Conservation (phyloP, 2,329 filamentous ascomycete species). For the Fusarium begoniae region DNA sequence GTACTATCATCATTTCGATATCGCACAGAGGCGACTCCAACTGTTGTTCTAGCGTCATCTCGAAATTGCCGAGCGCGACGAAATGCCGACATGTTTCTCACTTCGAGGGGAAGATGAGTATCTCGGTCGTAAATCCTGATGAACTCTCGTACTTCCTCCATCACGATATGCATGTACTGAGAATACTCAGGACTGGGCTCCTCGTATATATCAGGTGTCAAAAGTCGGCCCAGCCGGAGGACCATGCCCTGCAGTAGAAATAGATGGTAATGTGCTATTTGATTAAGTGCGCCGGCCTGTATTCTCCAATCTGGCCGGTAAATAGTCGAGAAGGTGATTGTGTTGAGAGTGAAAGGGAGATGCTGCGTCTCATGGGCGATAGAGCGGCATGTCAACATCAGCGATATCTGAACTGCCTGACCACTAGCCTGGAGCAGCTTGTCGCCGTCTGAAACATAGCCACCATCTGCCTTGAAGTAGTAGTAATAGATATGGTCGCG, state of each 20-base stretch:
- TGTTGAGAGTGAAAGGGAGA: not conserved
- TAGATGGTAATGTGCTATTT: accelerated
- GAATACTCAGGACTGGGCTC: not conserved
- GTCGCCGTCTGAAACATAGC: accelerated
- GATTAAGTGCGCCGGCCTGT: accelerated
- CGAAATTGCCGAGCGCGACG: accelerated
- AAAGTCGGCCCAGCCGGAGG: accelerated
- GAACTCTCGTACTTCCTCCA: not conserved
- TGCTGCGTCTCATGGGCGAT: not conserved
- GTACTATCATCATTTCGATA: not conserved
- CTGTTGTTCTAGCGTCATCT: not conserved
- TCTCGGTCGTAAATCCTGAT: accelerated
- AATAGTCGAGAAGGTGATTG: not conserved
- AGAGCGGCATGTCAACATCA: not conserved
- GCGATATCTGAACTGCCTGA: not conserved
- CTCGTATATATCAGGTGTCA: not conserved
- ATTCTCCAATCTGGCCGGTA: not conserved
- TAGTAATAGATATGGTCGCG: not conserved
- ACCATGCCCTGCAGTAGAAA: accelerated
- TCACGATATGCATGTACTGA: not conserved
- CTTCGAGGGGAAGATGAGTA: accelerated
- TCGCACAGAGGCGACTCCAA: not conserved
- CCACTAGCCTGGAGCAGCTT: not conserved
- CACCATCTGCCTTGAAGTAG: not conserved
- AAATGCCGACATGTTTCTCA: accelerated